Percentiles rank a stretch among this genome's conserved stretches.
Conservation (phyloP, 768 basidiomycete species). For the Collybiopsis luxurians region DNA sequence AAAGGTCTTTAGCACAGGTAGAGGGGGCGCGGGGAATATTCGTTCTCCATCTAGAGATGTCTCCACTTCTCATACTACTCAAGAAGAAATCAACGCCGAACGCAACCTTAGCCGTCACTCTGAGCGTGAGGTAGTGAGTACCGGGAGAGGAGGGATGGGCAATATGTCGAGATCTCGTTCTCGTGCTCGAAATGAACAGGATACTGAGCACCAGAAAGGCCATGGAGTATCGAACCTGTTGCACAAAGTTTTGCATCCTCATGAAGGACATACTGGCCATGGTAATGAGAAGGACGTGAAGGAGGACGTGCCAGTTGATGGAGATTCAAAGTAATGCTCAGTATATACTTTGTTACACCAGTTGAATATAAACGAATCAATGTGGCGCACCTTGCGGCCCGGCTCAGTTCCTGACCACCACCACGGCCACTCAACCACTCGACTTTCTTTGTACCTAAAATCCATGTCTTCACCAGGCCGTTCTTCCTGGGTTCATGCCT, state of each 20-base stretch:
- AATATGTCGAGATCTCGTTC: constrained; percentile 57
- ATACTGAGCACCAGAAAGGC: constrained; percentile 21
- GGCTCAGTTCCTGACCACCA: too few relatives aligned
- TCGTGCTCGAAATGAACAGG: constrained; percentile 38
- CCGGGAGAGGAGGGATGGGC: constrained; percentile 64
- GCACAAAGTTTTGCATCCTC: constrained; percentile 1
- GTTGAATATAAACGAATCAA: not conserved
- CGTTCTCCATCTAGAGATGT: constrained; percentile 70
- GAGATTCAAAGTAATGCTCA: too few relatives aligned
- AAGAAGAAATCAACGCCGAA: constrained; percentile 27
- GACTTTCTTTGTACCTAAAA: too few relatives aligned
- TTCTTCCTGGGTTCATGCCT: constrained; percentile 55
- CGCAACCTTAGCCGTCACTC: constrained; percentile 33
- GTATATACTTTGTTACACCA: too few relatives aligned
- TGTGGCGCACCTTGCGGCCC: not conserved
- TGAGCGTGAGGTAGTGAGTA: constrained; percentile 28
- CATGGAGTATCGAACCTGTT: constrained; percentile 1
- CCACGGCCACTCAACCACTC: too few relatives aligned
- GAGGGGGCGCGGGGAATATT: constrained; percentile 86
- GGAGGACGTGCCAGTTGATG: too few relatives aligned
- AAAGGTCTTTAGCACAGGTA: constrained; percentile 57
- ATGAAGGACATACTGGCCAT: not conserved
- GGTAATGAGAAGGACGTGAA: too few relatives aligned
- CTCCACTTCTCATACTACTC: constrained; percentile 19
- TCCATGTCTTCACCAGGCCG: constrained; percentile 45